These are phyloP conservation scores for Aspergillus ochraceus DNA, from an alignment of 2,329 filamentous ascomycete genomes.

Conservation along the genomic window DNA sequence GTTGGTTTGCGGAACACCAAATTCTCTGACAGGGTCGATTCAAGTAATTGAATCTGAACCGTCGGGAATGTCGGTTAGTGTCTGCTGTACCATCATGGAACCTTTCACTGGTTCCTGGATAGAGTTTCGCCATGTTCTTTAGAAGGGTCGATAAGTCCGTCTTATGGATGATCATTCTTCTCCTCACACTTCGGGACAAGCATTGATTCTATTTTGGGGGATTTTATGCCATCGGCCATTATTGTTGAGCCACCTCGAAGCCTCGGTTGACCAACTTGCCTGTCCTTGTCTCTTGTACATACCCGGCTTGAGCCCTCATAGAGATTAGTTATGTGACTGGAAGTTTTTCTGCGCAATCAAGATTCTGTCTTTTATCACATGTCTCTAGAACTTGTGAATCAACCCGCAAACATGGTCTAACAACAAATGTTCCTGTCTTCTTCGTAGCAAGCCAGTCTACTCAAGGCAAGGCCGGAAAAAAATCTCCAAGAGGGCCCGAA, in stretches of 20 bases:
- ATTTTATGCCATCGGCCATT: not conserved
- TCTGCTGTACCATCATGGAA: not conserved
- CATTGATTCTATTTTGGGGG: not conserved
- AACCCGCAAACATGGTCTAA: no score
- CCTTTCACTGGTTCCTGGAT: not conserved
- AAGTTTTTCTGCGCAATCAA: not conserved
- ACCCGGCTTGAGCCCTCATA: not conserved
- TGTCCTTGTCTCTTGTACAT: not conserved
- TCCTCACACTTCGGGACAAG: not conserved
- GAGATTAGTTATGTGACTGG: not conserved
- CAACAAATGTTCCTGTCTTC: no score
- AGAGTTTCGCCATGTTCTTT: not conserved
- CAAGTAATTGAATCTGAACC: not conserved
- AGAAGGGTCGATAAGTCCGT: not conserved
- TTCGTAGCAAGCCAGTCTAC: no score
- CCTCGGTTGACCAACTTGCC: not conserved
- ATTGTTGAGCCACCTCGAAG: not conserved
- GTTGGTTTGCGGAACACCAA: not conserved
- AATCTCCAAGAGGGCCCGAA: no score
- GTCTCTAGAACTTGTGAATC: no score
- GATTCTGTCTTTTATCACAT: not conserved
- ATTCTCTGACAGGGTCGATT: not conserved
- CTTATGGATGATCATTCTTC: not conserved
- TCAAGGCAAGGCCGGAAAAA: no score
- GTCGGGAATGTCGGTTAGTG: not conserved